Conservation (phyloP, 257 asterid genomes). For the Eucommia ulmoides region DNA sequence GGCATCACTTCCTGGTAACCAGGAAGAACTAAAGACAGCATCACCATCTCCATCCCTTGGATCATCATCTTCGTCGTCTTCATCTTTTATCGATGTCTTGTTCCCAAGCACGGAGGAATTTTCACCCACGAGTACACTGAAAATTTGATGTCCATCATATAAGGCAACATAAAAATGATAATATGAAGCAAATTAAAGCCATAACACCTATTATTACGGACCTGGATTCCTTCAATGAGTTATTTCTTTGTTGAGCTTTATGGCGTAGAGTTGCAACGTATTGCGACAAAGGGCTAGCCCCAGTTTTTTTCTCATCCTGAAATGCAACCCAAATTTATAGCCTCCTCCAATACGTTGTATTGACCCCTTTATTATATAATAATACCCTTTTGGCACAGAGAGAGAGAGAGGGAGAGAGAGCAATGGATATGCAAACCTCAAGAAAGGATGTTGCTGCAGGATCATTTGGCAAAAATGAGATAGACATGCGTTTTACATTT, state of each 20-base stretch:
- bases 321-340: background rate
- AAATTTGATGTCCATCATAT: slow-evolving; percentile 4
- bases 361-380: background rate
- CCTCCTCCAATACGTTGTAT: background rate
- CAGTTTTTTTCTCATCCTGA: slow-evolving; percentile 51
- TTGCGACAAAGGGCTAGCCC: slow-evolving; percentile 59
- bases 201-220: slow-evolving; percentile 12
- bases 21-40: slow-evolving; percentile 25
- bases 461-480: slow-evolving; percentile 68
- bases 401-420: background rate
- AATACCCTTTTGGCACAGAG: background rate
- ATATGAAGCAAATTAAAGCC: no score
- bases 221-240: slow-evolving; percentile 68
- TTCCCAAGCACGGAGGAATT: slow-evolving; percentile 32
- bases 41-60: slow-evolving; percentile 32
- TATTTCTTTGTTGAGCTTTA: slow-evolving; percentile 59
- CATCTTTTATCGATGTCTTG: slow-evolving; percentile 9
- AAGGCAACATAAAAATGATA: background rate
- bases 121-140: slow-evolving; percentile 66
- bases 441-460: slow-evolving; percentile 60
- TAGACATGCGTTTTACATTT: slow-evolving; percentile 54
- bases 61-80: slow-evolving; percentile 43
- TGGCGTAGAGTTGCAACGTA: slow-evolving; percentile 48
- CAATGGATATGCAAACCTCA: slow-evolving; percentile 42
- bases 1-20: slow-evolving; percentile 34